Percentiles rank a stretch among this genome's conserved stretches.
Evolutionary conservation across 345 rosid species (phyloP).

Genomic region (Gossypium rotundifolium): DNA sequence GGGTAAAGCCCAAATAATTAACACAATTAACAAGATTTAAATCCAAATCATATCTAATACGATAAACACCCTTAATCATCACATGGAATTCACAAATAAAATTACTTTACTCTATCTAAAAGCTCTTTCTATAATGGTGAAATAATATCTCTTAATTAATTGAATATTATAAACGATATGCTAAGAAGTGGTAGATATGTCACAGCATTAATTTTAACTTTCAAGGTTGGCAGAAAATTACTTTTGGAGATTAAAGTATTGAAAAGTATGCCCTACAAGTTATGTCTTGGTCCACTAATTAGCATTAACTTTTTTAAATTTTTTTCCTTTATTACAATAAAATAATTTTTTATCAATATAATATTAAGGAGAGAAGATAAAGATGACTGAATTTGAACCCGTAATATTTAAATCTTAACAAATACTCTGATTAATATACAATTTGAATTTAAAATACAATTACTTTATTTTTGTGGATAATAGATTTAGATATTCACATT

Average conservation of each 20-base stretch:
- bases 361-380: too few relatives aligned
- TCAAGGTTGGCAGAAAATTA: neutral
- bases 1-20: fast-evolving
- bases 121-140: too few relatives aligned
- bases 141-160: neutral
- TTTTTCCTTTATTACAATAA: neutral
- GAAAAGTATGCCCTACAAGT: neutral
- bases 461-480: too few relatives aligned
- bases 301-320: neutral
- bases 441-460: neutral
- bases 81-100: too few relatives aligned
- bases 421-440: neutral
- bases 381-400: too few relatives aligned
- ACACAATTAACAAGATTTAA: fast-evolving
- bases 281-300: slow-evolving; percentile 10
- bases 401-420: too few relatives aligned
- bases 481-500: too few relatives aligned
- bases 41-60: fast-evolving
- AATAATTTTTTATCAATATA: neutral
- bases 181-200: neutral
- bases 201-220: neutral
- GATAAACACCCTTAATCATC: fast-evolving
- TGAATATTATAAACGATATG: neutral
- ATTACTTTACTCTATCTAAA: too few relatives aligned
- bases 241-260: neutral